Base-by-base conservation (phyloP, 352 stramenopile genomes). In the Thalassiosira mediterranea region DNA sequence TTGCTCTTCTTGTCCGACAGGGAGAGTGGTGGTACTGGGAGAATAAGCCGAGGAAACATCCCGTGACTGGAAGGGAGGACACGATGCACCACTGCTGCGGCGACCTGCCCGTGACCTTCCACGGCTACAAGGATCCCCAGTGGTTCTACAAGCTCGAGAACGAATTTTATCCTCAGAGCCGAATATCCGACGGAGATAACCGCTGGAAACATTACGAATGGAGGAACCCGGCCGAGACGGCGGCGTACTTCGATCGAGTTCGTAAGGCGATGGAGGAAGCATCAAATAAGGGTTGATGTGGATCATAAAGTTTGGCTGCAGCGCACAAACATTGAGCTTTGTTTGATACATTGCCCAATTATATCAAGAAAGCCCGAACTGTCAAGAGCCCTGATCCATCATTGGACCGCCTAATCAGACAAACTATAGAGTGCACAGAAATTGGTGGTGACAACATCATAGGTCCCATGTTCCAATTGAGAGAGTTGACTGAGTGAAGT, bases 21-120 rank as follows among this genome's bases (percentile, higher is more conserved):
- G 15, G 19, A n/a, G 15, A 42, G 23, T 60, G 67, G 70, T 44
- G 44, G 44, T 23, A 76, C 21, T 76, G 67, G 70, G 25, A 70
- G 37, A 73, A 79, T 42, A 81, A 81, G 34, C 72, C 63, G 26
- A 47, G 29, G 51, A 56, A 15, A 26, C 15, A 81, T 59, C 56
- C 63, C 13, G 42, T 21, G 4, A 76, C 63, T 5, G 63, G 72
- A 25, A 28, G 19, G 7, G 58, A 81, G 23, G n/a, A n/a, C n/a
- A n/a, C n/a, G n/a, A 53, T 76, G 15, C 72, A 81, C 38, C 40
- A 67, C 7, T 81, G 72, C 48, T 81, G 72, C 32, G 54, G 63
- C 29, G 72, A 81, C 19, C 34, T 63, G 23, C 72, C 72, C 0
- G 66, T 81, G 28, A 56, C 38, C 21, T 76, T 81, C 54, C 72